A percentile compares a stretch with the other conserved stretches of the same genome.
Evolutionary conservation across 2,329 filamentous ascomycete species (phyloP).

Genomic region (Dactylellina sp.): DNA sequence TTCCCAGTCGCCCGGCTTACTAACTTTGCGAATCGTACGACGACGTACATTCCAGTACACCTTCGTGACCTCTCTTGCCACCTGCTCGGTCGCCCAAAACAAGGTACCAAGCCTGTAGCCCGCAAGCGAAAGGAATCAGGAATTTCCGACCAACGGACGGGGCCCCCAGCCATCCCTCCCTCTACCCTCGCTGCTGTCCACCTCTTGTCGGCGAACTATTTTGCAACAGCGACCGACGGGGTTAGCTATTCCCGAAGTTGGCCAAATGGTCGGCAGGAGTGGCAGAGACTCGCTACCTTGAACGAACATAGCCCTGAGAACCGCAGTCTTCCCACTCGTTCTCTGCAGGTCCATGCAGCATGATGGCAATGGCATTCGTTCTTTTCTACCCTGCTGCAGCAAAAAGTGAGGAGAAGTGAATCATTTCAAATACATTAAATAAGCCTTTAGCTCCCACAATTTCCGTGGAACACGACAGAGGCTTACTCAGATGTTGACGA

Average conservation of each 20-base stretch:
- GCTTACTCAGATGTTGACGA: constrained; percentile 47
- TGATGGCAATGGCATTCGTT: constrained; percentile 32
- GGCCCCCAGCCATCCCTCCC: not conserved
- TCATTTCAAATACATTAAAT: constrained; percentile 47
- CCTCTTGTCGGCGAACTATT: constrained; percentile 31
- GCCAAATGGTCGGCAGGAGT: constrained; percentile 36
- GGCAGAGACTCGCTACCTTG: constrained; percentile 50
- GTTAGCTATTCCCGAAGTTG: constrained; percentile 26
- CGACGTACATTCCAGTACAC: constrained; percentile 13
- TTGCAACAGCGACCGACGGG: constrained; percentile 13
- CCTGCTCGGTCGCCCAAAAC: constrained; percentile 22
- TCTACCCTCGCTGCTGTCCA: not conserved
- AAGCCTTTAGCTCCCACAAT: not conserved
- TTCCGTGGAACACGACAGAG: constrained; percentile 2
- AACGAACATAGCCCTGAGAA: constrained; percentile 43
- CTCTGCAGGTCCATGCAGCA: constrained; percentile 35
- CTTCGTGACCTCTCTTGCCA: constrained; percentile 15
- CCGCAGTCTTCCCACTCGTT: constrained; percentile 4
- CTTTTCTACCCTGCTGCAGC: constrained; percentile 25
- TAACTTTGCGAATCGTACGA: constrained; percentile 34
- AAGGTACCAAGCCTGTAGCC: constrained; percentile 38
- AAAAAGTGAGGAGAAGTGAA: constrained; percentile 14
- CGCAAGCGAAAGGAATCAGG: constrained; percentile 27
- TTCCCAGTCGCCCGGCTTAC: constrained; percentile 30
- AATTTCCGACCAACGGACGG: constrained; percentile 24